Base-by-base conservation (phyloP, 2,329 filamentous ascomycete genomes). In the Calonectria ilicicola region DNA sequence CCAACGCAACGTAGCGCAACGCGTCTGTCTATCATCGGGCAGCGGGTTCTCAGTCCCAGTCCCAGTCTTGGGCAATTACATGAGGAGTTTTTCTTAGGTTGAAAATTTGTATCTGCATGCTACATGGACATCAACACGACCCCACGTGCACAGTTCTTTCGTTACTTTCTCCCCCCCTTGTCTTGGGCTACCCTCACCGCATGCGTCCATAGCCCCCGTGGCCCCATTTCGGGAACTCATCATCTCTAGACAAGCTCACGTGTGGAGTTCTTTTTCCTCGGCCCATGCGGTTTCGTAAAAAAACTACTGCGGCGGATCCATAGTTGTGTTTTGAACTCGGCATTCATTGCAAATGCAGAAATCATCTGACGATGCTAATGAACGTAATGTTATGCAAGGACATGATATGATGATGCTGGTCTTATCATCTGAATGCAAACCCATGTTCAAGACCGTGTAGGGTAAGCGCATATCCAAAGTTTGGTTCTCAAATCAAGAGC, bases 101-200 rank as follows among this genome's bases (percentile, higher is more conserved):
- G 53, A 58, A 58, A 58, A 9, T 14, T 14, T 35, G 32, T 32
- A 35, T 58, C 32, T 23, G n/a, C 53, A 14, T n/a, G 14, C 17
- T 58, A 27, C 53, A 27, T 32, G 32, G 53, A 21, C 19, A 40
- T 47, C 65, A 64, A 44, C 29, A 47, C 63, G 47, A 46, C 46
- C 58, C 69, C 69, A 63, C 64, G 64, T 67, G 64, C 65, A 46
- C 62, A 63, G 49, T 66, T 53, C n/a, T 53, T 23, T 46, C 38
- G 63, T 62, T 71, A 15, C 53, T 67, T 63, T 71, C 42, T 63
- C 26, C 26, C 5, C 26, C n/a, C 26, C 9, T 40, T 49, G 29
- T 15, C 40, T 38, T n/a, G 12, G 40, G 26, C 32, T 44, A 44
- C 35, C 51, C 10, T 62, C 46, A 60, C 63, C 68, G 42, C 68